Percentiles rank a stretch among this genome's conserved stretches.
These are phyloP conservation scores for Tilletia indica DNA, from an alignment of 1,284 basidiomycete genomes.

Conservation along the genomic window DNA sequence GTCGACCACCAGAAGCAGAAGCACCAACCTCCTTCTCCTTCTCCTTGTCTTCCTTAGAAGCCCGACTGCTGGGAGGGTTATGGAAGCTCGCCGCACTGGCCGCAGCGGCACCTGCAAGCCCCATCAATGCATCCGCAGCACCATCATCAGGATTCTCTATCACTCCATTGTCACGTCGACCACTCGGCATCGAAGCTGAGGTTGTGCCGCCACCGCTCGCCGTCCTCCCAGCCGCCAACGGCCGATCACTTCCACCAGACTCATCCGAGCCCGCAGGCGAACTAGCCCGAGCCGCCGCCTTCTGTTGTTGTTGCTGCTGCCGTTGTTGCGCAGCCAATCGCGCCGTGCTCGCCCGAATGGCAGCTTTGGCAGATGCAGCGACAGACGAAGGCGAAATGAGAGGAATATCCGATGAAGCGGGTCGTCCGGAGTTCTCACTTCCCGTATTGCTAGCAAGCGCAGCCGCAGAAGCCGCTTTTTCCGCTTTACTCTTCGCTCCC, in stretches of 20 bases:
- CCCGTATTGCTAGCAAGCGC: background rate
- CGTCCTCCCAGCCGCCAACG: constrained; percentile 27
- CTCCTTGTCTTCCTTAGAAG: constrained; percentile 2
- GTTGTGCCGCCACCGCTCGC: constrained; percentile 26
- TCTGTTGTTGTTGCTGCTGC: constrained; percentile 20
- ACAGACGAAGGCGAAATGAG: constrained; percentile 7
- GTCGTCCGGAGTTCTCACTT: background rate
- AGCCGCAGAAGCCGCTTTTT: constrained; percentile 1
- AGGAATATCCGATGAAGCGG: background rate
- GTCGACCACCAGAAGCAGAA: background rate
- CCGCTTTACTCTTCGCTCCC: background rate
- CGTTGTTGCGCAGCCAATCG: constrained; percentile 3
- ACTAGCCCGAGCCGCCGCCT: constrained; percentile 25
- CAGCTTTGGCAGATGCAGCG: constrained; percentile 6
- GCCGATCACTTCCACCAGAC: constrained; percentile 40
- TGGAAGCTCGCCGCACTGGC: constrained; percentile 24
- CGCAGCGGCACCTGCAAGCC: constrained; percentile 53
- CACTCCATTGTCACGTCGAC: constrained; percentile 39
- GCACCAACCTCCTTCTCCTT: background rate
- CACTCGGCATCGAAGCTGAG: constrained; percentile 17
- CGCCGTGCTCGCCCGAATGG: constrained; percentile 12
- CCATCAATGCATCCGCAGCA: constrained; percentile 54
- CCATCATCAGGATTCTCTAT: constrained; percentile 48
- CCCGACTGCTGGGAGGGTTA: constrained; percentile 15
- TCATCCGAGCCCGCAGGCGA: constrained; percentile 36